These are phyloP conservation scores for Penicillium sp. DNA, from an alignment of 2,329 filamentous ascomycete genomes.

Conservation along the genomic window DNA sequence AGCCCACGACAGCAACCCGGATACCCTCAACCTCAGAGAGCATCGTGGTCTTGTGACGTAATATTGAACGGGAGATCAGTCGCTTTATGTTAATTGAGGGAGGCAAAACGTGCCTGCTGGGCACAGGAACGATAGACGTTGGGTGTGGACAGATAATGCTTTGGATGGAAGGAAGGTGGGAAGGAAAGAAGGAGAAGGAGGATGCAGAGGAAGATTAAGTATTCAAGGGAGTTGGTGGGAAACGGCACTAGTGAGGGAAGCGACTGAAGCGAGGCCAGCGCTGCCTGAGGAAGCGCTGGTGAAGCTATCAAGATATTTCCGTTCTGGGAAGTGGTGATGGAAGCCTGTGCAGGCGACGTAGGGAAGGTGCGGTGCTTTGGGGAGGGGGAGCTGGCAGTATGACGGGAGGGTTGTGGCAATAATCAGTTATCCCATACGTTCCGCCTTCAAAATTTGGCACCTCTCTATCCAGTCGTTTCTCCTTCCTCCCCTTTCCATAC, in stretches of 20 bases:
- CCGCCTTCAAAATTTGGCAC: no score
- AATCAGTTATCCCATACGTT: no score
- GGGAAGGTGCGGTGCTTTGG: no score
- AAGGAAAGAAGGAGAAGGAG: neutral
- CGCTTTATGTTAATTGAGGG: neutral
- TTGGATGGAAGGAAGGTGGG: neutral
- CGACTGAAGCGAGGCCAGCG: neutral
- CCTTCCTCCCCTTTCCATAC: neutral
- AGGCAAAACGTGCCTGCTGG: no score
- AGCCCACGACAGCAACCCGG: slow-evolving; percentile 83
- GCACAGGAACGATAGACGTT: neutral
- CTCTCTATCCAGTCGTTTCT: no score
- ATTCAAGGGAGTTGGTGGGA: neutral
- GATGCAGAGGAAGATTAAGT: neutral
- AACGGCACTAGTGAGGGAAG: neutral
- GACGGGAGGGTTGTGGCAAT: no score
- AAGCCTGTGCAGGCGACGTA: neutral
- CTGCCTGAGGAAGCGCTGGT: neutral
- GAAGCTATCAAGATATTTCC: neutral
- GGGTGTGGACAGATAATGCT: neutral
- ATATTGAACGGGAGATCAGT: slow-evolving; percentile 7
- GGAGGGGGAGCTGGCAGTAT: no score
- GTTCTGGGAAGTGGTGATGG: neutral
- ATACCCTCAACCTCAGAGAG: slow-evolving; percentile 38
- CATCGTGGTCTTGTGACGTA: neutral